These are phyloP conservation scores for Xylariales sp. DNA, from an alignment of 2,329 filamentous ascomycete species.

Conservation along the genomic window DNA sequence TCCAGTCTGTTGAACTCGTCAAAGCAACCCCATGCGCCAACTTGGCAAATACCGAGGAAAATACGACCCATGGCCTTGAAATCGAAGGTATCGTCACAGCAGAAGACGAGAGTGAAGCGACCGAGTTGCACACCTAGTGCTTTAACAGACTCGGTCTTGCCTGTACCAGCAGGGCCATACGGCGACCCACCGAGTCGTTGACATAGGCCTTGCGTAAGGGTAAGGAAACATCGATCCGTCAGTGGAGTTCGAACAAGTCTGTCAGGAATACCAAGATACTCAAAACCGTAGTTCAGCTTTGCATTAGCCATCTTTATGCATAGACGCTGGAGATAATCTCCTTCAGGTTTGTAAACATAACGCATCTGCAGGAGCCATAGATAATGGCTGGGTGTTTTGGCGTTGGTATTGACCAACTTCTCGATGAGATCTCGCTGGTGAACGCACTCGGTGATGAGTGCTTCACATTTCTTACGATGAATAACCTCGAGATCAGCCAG, in stretches of 20 bases:
- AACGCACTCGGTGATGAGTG: constrained; percentile 97
- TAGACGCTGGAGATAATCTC: constrained; percentile 77
- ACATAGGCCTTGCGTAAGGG: constrained; percentile 90
- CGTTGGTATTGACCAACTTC: constrained; percentile 73
- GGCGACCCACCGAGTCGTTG: constrained; percentile 95
- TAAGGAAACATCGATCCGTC: constrained; percentile 97
- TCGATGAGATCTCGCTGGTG: constrained; percentile 94
- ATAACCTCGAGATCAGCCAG: constrained; percentile 84
- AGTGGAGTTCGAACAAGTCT: constrained; percentile 93
- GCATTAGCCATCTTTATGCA: constrained; percentile 97
- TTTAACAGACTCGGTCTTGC: constrained; percentile 99
- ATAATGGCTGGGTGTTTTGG: constrained; percentile 73
- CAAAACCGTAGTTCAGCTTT: constrained; percentile 91
- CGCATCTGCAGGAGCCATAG: constrained; percentile 97
- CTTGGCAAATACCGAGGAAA: constrained; percentile 97
- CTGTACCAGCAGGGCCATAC: constrained; percentile 94
- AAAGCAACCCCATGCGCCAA: constrained; percentile 99
- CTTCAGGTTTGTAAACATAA: constrained; percentile 80
- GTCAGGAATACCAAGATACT: constrained; percentile 95
- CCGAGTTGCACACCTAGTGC: constrained; percentile 93
- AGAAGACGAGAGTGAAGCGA: constrained; percentile 97
- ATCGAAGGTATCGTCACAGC: constrained; percentile 98
- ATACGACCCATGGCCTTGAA: constrained; percentile 99
- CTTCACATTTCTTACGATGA: constrained; percentile 93
- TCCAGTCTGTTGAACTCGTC: constrained; percentile 99